A percentile compares a stretch with the other conserved stretches of the same genome.
Evolutionary conservation across 805 yeast genomes (phyloP).

Genomic region (Candida insectorum): DNA sequence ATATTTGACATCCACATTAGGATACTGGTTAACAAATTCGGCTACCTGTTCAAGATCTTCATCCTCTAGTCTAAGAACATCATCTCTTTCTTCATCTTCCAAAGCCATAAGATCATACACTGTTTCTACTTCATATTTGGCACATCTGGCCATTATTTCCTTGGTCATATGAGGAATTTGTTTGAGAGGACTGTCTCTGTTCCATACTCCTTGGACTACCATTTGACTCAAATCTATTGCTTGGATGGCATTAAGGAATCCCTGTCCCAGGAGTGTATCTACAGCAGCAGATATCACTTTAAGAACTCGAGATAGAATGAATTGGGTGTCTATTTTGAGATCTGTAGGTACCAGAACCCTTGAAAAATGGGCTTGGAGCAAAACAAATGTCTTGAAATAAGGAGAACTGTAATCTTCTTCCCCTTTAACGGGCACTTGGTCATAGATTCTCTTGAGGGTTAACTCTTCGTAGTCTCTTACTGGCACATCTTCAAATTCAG

Average conservation of each 20-base stretch:
- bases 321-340: slow-evolving; percentile 51
- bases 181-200: slow-evolving; percentile 67
- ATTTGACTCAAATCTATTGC: slow-evolving; percentile 89
- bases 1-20: slow-evolving; percentile 72
- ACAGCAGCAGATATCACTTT: slow-evolving; percentile 62
- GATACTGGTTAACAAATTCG: slow-evolving; percentile 83
- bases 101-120: slow-evolving; percentile 77
- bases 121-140: slow-evolving; percentile 53
- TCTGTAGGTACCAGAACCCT: slow-evolving; percentile 60
- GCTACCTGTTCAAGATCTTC: slow-evolving; percentile 65
- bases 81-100: slow-evolving; percentile 73
- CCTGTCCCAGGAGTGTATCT: slow-evolving; percentile 78
- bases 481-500: slow-evolving; percentile 67
- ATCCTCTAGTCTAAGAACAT: slow-evolving; percentile 54
- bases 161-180: slow-evolving; percentile 72
- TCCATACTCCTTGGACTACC: slow-evolving; percentile 86
- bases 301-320: slow-evolving; percentile 48
- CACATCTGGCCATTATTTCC: slow-evolving; percentile 53
- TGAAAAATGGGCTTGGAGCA: slow-evolving; percentile 80
- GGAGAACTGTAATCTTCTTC: slow-evolving; percentile 47
- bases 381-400: slow-evolving; percentile 64
- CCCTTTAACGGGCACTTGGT: slow-evolving; percentile 59
- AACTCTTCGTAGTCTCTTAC: slow-evolving; percentile 59
- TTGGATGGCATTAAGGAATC: slow-evolving; percentile 68
- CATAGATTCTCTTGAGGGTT: slow-evolving; percentile 48